Evolutionary conservation across 2,329 filamentous ascomycete genomes (phyloP).

Genomic region (Bipolaris sorokiniana): DNA sequence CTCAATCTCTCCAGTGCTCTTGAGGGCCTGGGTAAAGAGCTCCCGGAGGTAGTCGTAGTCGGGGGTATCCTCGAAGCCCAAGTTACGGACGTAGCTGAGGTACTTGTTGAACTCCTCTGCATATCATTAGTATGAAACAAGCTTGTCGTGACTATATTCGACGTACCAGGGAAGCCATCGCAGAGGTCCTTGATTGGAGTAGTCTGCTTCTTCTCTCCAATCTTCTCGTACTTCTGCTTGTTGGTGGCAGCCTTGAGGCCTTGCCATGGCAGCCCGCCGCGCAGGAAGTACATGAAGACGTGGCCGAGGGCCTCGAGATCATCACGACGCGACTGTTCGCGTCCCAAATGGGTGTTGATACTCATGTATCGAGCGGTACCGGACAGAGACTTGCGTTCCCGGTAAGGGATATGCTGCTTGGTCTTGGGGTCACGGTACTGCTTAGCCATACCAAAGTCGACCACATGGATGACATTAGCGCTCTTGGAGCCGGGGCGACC

Average conservation of each 20-base stretch:
- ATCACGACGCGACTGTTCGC: slow-evolving; percentile 94
- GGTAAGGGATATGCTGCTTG: slow-evolving; percentile 97
- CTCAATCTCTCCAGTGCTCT: slow-evolving; percentile 92
- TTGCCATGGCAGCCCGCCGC: slow-evolving; percentile 71
- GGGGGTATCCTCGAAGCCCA: slow-evolving; percentile 97
- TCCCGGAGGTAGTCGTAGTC: slow-evolving; percentile 98
- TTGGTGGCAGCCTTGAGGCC: slow-evolving; percentile 72
- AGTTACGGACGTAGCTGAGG: slow-evolving; percentile 93
- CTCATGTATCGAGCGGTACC: slow-evolving; percentile 99
- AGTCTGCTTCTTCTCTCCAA: slow-evolving; percentile 99
- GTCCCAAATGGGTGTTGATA: slow-evolving; percentile 97
- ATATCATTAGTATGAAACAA: slow-evolving; percentile 35
- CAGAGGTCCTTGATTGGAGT: slow-evolving; percentile 96
- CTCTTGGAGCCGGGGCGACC: slow-evolving; percentile 89
- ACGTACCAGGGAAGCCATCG: slow-evolving; percentile 82
- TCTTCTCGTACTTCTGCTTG: slow-evolving; percentile 99
- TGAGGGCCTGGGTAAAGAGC: slow-evolving; percentile 93
- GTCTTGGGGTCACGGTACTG: slow-evolving; percentile 99
- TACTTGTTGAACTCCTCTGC: slow-evolving; percentile 96
- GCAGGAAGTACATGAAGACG: slow-evolving; percentile 73
- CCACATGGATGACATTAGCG: slow-evolving; percentile 97
- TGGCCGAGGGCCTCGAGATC: slow-evolving; percentile 85
- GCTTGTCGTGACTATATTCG: not conserved
- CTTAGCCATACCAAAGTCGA: slow-evolving; percentile 99
- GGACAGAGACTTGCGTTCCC: slow-evolving; percentile 94